Evolutionary conservation across 2,329 filamentous ascomycete species (phyloP), one percentile per base, ranked within the genome.

Genomic region (Juglanconis sp.): DNA sequence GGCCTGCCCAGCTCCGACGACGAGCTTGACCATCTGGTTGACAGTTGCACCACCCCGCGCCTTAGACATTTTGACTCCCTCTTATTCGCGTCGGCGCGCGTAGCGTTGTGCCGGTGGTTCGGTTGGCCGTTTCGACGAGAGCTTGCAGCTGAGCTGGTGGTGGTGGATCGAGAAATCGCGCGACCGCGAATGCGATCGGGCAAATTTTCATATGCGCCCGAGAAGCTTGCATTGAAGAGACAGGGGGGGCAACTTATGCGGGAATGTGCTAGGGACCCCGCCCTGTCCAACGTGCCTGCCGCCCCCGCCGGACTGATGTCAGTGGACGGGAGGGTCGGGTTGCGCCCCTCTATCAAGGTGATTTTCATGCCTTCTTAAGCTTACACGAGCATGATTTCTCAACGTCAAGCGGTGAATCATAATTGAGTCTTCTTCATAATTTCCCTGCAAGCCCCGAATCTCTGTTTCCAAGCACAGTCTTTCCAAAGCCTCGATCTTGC

Each of bases 1-100:
- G 62, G 95, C 95, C 76, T 97, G 92, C 32, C 95, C 95, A 60
- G 95, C 95, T 69, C 94, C 95, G 64, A 99, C 95, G 67, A 99
- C 96, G 75, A 99, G 85, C 81, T 98, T 99, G 74, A 99, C 93
- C 62, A 98, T 87, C 76, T 91, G 87, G 71, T 96, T 84, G 46
- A 77, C 73, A 38, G 66, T 75, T 57, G 72, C 71, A 44, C 72
- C 75, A 61, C 71, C 70, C 58, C 74, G 73, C 63, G 74, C 72
- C 68, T 83, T 85, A 35, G 83, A 85, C 84, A 87, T 86, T 58
- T 62, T 72, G 59, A 32, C 36, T 17, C 5, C 40, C 50, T 60
- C 13, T 32, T 35, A 36, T 53, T 46, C 36, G 44, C 53, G 49
- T 48, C 24, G 38, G 53, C 42, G 35, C 53, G 36, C 17, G 47